phyloP scores from a whole-genome alignment of 768 basidiomycete genomes.

The Clavulina sp. region DNA sequence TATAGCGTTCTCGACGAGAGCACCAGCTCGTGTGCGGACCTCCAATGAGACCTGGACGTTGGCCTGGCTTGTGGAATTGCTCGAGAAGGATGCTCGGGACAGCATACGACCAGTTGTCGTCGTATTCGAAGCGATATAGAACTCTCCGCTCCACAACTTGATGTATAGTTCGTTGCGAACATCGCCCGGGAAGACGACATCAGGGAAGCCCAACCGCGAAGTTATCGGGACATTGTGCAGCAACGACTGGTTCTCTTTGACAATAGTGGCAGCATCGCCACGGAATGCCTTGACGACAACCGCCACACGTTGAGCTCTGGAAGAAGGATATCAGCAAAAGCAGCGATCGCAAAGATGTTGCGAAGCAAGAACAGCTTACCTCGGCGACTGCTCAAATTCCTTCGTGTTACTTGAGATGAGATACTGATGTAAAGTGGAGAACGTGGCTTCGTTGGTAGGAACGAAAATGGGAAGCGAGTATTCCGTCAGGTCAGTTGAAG shows the following conservation, averaged over 20 bases:
- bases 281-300: slow-evolving; percentile 75
- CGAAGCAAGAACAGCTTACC: slow-evolving; percentile 29
- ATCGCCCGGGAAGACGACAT: slow-evolving; percentile 87
- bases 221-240: slow-evolving; percentile 70
- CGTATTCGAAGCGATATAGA: slow-evolving; percentile 33
- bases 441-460: slow-evolving; percentile 65
- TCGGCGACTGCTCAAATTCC: slow-evolving; percentile 67
- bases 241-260: slow-evolving; percentile 69
- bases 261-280: slow-evolving; percentile 57
- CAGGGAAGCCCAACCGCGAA: slow-evolving; percentile 80
- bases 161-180: slow-evolving; percentile 90
- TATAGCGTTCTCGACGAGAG: slow-evolving; percentile 48
- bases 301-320: slow-evolving; percentile 71
- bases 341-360: background rate
- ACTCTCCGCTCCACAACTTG: slow-evolving; percentile 91
- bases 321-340: slow-evolving; percentile 4
- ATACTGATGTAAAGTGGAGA: slow-evolving; percentile 90
- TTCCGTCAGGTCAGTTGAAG: slow-evolving; percentile 51
- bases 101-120: slow-evolving; percentile 25
- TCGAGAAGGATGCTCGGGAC: slow-evolving; percentile 10
- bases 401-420: slow-evolving; percentile 63
- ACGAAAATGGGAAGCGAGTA: slow-evolving; percentile 77
- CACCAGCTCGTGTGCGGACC: slow-evolving; percentile 57
- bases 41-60: slow-evolving; percentile 88
- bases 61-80: slow-evolving; percentile 35